Evolutionary conservation across 2,329 filamentous ascomycete genomes (phyloP), one percentile per base, ranked within the genome.

Genomic region (Meredithiella fracta): DNA sequence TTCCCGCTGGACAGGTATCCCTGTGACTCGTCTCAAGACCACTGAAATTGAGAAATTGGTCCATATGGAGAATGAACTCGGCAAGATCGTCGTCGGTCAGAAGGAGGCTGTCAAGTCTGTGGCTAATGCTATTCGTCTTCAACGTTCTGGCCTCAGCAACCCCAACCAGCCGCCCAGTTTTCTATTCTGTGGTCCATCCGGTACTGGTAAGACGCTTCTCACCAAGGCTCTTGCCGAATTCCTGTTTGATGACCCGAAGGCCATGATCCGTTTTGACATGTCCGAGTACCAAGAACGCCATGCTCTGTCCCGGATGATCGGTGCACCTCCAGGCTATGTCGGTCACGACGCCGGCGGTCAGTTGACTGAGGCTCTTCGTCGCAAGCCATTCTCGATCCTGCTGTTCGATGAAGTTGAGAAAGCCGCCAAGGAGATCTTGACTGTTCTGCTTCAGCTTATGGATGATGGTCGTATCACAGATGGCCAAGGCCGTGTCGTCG

Each of bases 221-320:
- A 97, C 91, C 61, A 98, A 98, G 71, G 92, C 91, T 15, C 77
- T 98, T 59, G 92, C 92, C 51, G 92, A 98, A 68, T 98, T 98
- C 73, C 75, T 98, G 26, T 98, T 98, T 72, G 92, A 98, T 66
- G 92, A 98, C 63, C 73, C 91, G 25, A 96, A 96, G 73, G 76
- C 91, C 34, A 97, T 98, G 92, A 95, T 98, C 64, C 85, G 92
- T 40, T 94, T 98, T 72, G 92, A 98, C 67, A 98, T 98, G 92
- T 97, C 91, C 3, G 92, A 98, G 70, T 98, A 98, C 69, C 94
- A 98, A 69, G 92, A 98, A 70, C 84, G 91, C 3, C 92, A 98
- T 68, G 85, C 91, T 0, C 79, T 98, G 14, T 94, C 88, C 67
- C 82, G 92, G 59, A 96, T 98, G 88, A 98, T 98, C 63, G 92